These are phyloP conservation scores for Chaetoceros tenuissimus DNA, from an alignment of 108 stramenopile species.

Conservation along the genomic window DNA sequence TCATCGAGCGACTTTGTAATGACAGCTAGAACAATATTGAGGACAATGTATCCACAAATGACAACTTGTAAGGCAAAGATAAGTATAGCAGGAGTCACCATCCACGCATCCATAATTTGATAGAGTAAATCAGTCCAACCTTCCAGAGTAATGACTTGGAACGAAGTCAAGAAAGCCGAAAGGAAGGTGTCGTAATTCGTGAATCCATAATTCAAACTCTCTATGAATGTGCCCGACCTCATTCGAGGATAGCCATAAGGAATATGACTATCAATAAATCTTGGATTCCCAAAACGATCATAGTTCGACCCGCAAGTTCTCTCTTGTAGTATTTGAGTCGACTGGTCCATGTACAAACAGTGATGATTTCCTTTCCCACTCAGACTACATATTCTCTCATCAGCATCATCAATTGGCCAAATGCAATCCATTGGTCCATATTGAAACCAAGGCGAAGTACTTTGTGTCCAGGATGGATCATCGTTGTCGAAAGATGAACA, in stretches of 20 bases:
- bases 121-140: slow-evolving; percentile 62
- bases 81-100: slow-evolving; percentile 10
- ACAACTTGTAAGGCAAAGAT: slow-evolving; percentile 44
- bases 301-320: slow-evolving; percentile 33
- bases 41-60: slow-evolving; percentile 49
- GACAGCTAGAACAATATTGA: slow-evolving; percentile 71
- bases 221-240: slow-evolving; percentile 13
- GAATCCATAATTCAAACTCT: slow-evolving; percentile 43
- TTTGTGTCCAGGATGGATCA: slow-evolving; percentile 22
- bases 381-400: slow-evolving; percentile 20
- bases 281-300: slow-evolving; percentile 22
- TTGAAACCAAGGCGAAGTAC: slow-evolving; percentile 15
- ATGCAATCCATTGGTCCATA: slow-evolving; percentile 26
- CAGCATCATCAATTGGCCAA: slow-evolving; percentile 38
- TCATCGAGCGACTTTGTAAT: slow-evolving; percentile 31
- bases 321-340: neutral
- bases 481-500: slow-evolving; percentile 33
- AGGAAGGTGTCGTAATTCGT: slow-evolving; percentile 49
- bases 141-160: slow-evolving; percentile 68
- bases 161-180: slow-evolving; percentile 43
- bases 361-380: slow-evolving; percentile 7
- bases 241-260: slow-evolving; percentile 26
- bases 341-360: slow-evolving; percentile 7
- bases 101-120: slow-evolving; percentile 27
- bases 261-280: slow-evolving; percentile 18